These are phyloP conservation scores for Dunaliella sp. DNA, from an alignment of 139 green algal species.

Conservation along the genomic window DNA sequence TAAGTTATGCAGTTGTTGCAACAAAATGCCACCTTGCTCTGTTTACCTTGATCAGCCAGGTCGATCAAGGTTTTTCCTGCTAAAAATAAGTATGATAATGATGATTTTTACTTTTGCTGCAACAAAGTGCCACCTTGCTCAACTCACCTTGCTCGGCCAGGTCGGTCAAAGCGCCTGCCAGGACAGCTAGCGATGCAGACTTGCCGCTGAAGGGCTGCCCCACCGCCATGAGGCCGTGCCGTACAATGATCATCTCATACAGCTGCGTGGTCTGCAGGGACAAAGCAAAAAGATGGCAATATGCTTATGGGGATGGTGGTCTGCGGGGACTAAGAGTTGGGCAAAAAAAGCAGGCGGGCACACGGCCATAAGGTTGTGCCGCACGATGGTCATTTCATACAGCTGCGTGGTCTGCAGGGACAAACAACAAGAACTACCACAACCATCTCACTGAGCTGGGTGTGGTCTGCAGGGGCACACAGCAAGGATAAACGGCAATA, in stretches of 20 bases:
- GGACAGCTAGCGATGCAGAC: constrained; percentile 47
- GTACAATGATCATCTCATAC: constrained; percentile 87
- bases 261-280: constrained; percentile 66
- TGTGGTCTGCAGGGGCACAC: no score
- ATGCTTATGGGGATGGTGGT: no score
- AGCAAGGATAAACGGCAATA: no score
- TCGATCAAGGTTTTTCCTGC: no score
- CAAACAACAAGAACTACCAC: no score
- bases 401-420: constrained; percentile 57
- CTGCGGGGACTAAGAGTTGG: no score
- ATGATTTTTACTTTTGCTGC: no score
- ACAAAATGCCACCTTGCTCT: background rate
- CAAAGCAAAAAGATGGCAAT: no score
- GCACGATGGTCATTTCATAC: background rate
- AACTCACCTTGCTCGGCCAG: constrained; percentile 5
- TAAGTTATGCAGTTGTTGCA: no score
- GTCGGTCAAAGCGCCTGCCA: constrained; percentile 65
- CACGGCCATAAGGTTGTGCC: constrained; percentile 82
- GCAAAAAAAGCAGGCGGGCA: constrained; percentile 51
- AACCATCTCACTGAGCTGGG: no score
- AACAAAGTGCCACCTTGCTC: background rate
- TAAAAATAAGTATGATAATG: no score
- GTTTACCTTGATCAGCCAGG: background rate
- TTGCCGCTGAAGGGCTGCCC: constrained; percentile 70
- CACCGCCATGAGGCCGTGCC: constrained; percentile 80